Conservation (phyloP, 208 protist genomes). For the Trypanosoma brucei region DNA sequence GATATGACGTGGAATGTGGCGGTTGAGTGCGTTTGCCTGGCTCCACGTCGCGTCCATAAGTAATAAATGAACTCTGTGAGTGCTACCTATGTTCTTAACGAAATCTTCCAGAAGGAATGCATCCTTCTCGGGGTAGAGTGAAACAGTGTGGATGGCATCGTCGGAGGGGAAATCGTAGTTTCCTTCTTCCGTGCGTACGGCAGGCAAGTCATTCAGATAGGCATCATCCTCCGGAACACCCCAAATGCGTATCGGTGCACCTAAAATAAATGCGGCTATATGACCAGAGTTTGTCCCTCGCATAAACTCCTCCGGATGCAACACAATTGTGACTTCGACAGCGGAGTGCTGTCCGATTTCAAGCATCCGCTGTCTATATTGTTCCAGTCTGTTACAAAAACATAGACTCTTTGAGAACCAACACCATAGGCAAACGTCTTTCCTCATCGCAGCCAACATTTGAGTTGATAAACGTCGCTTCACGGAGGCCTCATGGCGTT, state of each 20-base stretch:
- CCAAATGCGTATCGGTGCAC: conserved; percentile 66
- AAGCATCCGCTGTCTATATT: conserved; percentile 32
- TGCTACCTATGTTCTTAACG: conserved; percentile 12
- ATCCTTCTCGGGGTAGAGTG: conserved; percentile 42
- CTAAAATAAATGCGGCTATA: conserved; percentile 71
- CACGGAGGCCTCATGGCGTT: conserved; percentile 53
- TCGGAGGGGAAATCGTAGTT: neutral
- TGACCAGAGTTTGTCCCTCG: conserved; percentile 82
- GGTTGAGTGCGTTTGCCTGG: conserved; percentile 71
- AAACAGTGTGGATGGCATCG: conserved; percentile 16
- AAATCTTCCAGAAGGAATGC: conserved; percentile 24
- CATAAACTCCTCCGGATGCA: conserved; percentile 79
- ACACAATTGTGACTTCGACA: conserved; percentile 59
- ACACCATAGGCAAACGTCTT: conserved; percentile 64
- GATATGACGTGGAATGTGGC: conserved; percentile 49
- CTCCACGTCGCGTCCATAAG: conserved; percentile 80
- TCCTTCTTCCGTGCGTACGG: neutral
- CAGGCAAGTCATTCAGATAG: conserved; percentile 26
- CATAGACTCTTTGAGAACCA: conserved; percentile 67
- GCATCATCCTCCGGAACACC: conserved; percentile 57
- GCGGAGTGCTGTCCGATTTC: conserved; percentile 13
- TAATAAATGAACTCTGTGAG: conserved; percentile 45
- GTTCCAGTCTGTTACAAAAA: conserved; percentile 55
- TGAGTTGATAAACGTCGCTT: conserved; percentile 38
- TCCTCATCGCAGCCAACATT: conserved; percentile 45